A percentile compares a stretch with the other conserved stretches of the same genome.
These are phyloP conservation scores for Suhomyces sp. DNA, from an alignment of 805 yeast genomes.

Conservation along the genomic window DNA sequence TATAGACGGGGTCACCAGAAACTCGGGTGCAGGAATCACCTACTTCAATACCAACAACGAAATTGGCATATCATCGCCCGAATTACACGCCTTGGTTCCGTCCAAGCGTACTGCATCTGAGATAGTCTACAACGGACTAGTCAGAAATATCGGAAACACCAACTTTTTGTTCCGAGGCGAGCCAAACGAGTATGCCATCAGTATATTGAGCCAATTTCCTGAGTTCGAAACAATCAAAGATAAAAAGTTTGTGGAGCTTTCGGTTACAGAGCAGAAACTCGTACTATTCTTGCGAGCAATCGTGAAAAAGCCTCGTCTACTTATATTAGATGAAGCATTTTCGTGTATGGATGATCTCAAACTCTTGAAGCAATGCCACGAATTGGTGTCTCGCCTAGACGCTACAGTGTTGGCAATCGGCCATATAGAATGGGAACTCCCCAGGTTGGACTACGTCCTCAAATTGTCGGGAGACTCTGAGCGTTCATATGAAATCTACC, in stretches of 20 bases:
- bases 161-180: constrained; percentile 46
- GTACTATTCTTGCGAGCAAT: constrained; percentile 74
- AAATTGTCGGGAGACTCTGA: constrained; percentile 29
- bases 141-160: constrained; percentile 54
- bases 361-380: constrained; percentile 33
- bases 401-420: constrained; percentile 80
- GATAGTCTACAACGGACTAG: constrained; percentile 69
- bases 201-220: constrained; percentile 20
- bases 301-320: constrained; percentile 69
- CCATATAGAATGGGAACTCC: constrained; percentile 79
- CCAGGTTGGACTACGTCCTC: constrained; percentile 53
- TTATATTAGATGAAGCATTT: constrained; percentile 89
- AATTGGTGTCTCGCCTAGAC: constrained; percentile 19
- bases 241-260: constrained; percentile 48
- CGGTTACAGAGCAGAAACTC: constrained; percentile 74
- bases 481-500: constrained; percentile 19
- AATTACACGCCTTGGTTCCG: constrained; percentile 85
- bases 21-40: constrained; percentile 66
- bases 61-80: constrained; percentile 93
- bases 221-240: constrained; percentile 36
- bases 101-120: constrained; percentile 47
- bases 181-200: constrained; percentile 13
- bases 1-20: constrained; percentile 64
- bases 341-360: constrained; percentile 77
- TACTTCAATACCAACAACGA: constrained; percentile 73